Base-by-base conservation (phyloP, 106 monocot genomes). In the Dendrobium chrysotoxum region DNA sequence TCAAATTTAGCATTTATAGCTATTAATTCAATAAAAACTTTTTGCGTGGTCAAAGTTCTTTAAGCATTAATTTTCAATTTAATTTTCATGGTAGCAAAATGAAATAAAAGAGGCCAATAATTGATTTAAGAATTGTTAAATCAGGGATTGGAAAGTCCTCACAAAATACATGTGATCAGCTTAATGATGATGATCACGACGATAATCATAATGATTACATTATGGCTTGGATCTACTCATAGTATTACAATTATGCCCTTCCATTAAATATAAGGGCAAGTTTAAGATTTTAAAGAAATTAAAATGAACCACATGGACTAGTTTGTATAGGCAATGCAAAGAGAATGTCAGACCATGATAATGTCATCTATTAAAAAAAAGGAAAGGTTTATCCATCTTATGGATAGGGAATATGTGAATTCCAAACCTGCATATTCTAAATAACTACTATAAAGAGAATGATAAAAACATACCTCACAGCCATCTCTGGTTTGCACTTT, bases 401-500 rank as follows among this genome's bases (percentile, higher is more conserved):
- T 64, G 64, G 64, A 64, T 10, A 23, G 25, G 46, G 58, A 58
- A 25, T 25, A 64, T 8, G 64, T 23, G 25, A 26, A 5, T 26
- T 64, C 25, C 25, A n/a, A n/a, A 64, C 8, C 26, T 64, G 15
- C 13, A 50, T 50, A 50, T 6, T 7, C 26, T 23, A 64, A 42
- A 21, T 7, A 75, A 20, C 17, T 42, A 20, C 17, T 42, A 75
- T 20, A 44, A 77, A 50, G 44, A 81, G 61, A 61, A 31, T 40
- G 15, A 31, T 71, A 71, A 75, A 50, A 35, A n/a, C 46, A 26
- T 85, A 96, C 95, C 93, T 93, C 20, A 91, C 76, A 79, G 93
- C 93, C 85, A 91, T 82, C 81, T 84, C 28, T 40, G 87, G 88
- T 80, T 96, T 83, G 53, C 83, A 79, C 73, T 87, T 88, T 65